phyloP scores from a whole-genome alignment of 2,329 filamentous ascomycete genomes.

The Aspergillus hiratsukae region DNA sequence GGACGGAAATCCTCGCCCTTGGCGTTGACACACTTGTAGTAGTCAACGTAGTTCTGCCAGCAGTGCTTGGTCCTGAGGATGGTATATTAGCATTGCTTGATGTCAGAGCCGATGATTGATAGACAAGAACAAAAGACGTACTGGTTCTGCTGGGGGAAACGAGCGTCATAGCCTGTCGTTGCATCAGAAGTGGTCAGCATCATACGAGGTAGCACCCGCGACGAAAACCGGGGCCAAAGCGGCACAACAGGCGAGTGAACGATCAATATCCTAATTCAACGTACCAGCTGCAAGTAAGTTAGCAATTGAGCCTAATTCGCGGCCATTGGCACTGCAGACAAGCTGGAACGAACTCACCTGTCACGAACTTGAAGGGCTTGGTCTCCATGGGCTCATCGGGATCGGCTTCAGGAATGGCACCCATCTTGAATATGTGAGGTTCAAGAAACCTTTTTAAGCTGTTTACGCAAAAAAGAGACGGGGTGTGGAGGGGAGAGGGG shows the following conservation, averaged over 20 bases:
- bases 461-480: conserved; percentile 10
- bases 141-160: conserved; percentile 93
- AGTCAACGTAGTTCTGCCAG: conserved; percentile 99
- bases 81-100: conserved; percentile 10
- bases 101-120: not conserved
- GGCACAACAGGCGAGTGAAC: conserved; percentile 8
- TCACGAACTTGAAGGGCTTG: conserved; percentile 99
- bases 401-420: conserved; percentile 62
- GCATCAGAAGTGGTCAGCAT: conserved; percentile 31
- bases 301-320: conserved; percentile 35
- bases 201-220: conserved; percentile 11
- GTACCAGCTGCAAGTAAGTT: conserved; percentile 47
- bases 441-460: conserved; percentile 11
- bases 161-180: conserved; percentile 85
- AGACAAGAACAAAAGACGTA: conserved; percentile 25
- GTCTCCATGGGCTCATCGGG: conserved; percentile 76
- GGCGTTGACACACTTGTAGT: conserved; percentile 98
- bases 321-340: conserved; percentile 20
- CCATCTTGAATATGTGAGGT: conserved; percentile 63
- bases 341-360: conserved; percentile 61
- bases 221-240: conserved; percentile 7
- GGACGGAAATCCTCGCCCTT: conserved; percentile 98
- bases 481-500: conserved; percentile 18
- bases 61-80: conserved; percentile 79
- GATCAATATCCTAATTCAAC: conserved; percentile 21